Percentiles rank a stretch among this genome's conserved stretches.
These are phyloP conservation scores for Tothia fuscella DNA, from an alignment of 2,329 filamentous ascomycete genomes.

Conservation along the genomic window DNA sequence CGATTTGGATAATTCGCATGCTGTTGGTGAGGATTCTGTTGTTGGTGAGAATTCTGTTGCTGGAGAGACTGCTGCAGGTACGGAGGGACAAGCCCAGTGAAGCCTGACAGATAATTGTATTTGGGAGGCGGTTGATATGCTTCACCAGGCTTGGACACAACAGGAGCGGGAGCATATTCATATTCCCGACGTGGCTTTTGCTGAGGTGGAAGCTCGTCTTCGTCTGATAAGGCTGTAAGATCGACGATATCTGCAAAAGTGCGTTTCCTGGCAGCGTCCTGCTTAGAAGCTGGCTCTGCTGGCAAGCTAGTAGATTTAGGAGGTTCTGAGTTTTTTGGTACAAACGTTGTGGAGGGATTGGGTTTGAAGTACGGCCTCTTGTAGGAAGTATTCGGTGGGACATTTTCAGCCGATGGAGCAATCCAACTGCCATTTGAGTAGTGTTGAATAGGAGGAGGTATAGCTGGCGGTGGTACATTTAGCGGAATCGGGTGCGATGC, in stretches of 20 bases:
- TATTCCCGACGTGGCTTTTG: conserved; percentile 2
- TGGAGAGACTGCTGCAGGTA: conserved; percentile 1
- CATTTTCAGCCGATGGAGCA: too few species aligned
- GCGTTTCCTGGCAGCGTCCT: conserved; percentile 43
- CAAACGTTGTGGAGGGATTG: too few species aligned
- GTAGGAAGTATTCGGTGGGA: too few species aligned
- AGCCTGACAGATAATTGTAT: too few species aligned
- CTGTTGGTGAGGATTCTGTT: not conserved
- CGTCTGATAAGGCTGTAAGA: conserved; percentile 35
- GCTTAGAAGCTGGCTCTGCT: conserved; percentile 33
- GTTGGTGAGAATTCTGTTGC: not conserved
- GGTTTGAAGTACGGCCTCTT: too few species aligned
- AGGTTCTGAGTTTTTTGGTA: too few species aligned
- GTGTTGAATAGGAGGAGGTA: not conserved
- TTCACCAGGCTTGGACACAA: not conserved
- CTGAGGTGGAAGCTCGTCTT: conserved; percentile 28
- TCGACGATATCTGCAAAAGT: conserved; percentile 43
- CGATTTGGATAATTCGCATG: conserved; percentile 2
- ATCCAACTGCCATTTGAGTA: too few species aligned
- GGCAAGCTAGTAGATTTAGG: too few species aligned
- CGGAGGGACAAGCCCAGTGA: not conserved
- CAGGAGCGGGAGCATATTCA: not conserved
- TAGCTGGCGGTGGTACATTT: not conserved
- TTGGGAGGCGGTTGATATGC: conserved; percentile 2
- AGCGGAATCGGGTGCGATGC: too few species aligned